Evolutionary conservation across 2,329 filamentous ascomycete species (phyloP).

Genomic region (Drechmeria coniospora): DNA sequence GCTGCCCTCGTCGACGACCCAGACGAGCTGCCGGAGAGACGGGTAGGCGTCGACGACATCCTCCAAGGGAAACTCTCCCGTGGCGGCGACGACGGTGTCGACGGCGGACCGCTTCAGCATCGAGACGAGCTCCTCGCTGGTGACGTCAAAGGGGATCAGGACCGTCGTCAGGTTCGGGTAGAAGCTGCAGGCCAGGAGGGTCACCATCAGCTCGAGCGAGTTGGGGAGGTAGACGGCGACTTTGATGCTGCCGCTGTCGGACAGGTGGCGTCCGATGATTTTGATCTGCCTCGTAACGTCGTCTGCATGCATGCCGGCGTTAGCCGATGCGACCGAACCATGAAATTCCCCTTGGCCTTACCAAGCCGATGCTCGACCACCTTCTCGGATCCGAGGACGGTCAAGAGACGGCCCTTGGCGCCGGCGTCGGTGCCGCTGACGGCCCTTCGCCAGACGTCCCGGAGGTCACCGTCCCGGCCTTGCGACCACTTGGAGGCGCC

Average conservation of each 20-base stretch:
- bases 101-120: constrained; percentile 60
- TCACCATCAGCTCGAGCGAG: constrained; percentile 71
- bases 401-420: constrained; percentile 58
- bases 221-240: constrained; percentile 89
- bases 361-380: constrained; percentile 56
- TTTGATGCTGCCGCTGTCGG: constrained; percentile 54
- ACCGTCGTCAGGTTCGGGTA: constrained; percentile 68
- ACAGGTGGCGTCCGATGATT: constrained; percentile 63
- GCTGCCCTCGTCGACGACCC: constrained; percentile 85
- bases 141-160: constrained; percentile 68
- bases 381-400: constrained; percentile 61
- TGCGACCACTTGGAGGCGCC: constrained; percentile 68
- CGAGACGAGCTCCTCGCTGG: constrained; percentile 50
- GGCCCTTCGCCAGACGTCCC: constrained; percentile 76
- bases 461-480: constrained; percentile 75
- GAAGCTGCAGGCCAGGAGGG: constrained; percentile 80
- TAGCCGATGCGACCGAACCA: constrained; percentile 5
- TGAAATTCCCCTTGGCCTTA: too few species aligned
- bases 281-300: constrained; percentile 77
- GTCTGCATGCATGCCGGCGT: constrained; percentile 20
- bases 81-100: constrained; percentile 70
- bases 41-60: constrained; percentile 53
- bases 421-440: constrained; percentile 49
- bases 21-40: constrained; percentile 63
- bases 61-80: constrained; percentile 74